Base-by-base conservation (phyloP, 2,329 filamentous ascomycete species). In the Cladophialophora exuberans region DNA sequence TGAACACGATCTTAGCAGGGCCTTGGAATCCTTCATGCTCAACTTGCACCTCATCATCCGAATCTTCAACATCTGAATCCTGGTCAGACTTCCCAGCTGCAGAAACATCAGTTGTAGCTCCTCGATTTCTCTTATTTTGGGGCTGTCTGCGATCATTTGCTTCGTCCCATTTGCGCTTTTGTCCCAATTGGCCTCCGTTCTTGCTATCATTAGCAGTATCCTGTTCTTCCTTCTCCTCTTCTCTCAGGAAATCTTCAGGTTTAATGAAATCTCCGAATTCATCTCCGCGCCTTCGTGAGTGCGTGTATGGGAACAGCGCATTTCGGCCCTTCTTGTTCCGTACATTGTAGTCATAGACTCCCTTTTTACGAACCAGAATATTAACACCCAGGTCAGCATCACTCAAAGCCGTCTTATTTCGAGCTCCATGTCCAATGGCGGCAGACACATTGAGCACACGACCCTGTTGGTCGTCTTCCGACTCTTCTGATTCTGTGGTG, bases 141-240 rank as follows among this genome's bases (percentile, higher is more conserved):
- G 73, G 43, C 70, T 73, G 25, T 67, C 68, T 44, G 66, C 67
- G 33, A 66, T 69, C 71, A 39, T 70, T 70, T 18, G 83, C 75
- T 57, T 95, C 90, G 62, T 93, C 89, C 90, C 93, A 97, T 71
- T 90, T 95, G 57, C 94, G 84, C 74, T 99, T 99, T 76, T 93
- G 92, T 15, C 93, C 94, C 17, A 96, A 80, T 41, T 82, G 83
- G 47, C 83, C 83, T 61, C 87, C 79, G 26, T 74, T 73, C 23
- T 79, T 77, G 10, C 72, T 72, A 55, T 80, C 79, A 11, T 76
- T 77, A 13, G 73, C 66, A 10, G 83, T 83, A 35, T 89, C 87
- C 15, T 83, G 79, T 54, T 87, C 84, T 63, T 96, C 90, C 54
- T 90, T 86, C 72, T 97, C 94, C 68, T 99, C 94, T 0, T 92